These are phyloP conservation scores for Aspergillus neoniger DNA, from an alignment of 2,329 filamentous ascomycete genomes.

Conservation along the genomic window DNA sequence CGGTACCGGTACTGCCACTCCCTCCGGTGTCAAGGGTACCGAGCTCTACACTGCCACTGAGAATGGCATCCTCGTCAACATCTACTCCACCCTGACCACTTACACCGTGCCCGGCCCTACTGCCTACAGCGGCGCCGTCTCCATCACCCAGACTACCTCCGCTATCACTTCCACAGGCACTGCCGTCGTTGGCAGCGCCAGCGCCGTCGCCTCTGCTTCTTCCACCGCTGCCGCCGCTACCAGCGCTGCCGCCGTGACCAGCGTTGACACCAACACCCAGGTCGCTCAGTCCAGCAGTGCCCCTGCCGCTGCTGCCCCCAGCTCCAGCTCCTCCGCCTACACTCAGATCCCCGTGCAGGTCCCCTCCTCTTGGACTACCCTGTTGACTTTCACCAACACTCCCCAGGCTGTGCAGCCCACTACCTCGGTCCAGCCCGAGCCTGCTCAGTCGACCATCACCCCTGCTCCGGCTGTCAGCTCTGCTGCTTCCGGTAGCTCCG, in stretches of 20 bases:
- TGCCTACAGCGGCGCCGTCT: conserved; percentile 16
- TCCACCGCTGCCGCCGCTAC: conserved; percentile 5
- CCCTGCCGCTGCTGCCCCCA: not conserved
- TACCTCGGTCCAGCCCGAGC: conserved; percentile 1
- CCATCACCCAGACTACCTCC: conserved; percentile 17
- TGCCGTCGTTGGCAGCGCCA: conserved; percentile 9
- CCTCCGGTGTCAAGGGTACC: conserved; percentile 51
- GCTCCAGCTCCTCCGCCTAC: conserved; percentile 6
- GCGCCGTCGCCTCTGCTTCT: not conserved
- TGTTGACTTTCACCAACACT: not conserved
- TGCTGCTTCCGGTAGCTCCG: not conserved
- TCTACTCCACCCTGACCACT: conserved; percentile 50
- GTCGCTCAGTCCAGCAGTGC: not conserved
- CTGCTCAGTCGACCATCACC: not conserved
- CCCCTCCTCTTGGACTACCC: conserved; percentile 9
- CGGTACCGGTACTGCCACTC: conserved; percentile 49
- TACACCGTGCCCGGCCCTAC: conserved; percentile 54
- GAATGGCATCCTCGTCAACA: conserved; percentile 58
- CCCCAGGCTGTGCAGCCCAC: conserved; percentile 1
- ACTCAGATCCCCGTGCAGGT: conserved; percentile 10
- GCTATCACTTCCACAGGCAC: conserved; percentile 19
- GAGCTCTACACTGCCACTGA: conserved; percentile 57
- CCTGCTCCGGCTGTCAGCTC: conserved; percentile 4
- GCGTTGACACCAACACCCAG: not conserved
- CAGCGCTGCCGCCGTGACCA: not conserved